A percentile compares a stretch with the other conserved stretches of the same genome.
Conservation (phyloP, 2,329 filamentous ascomycete species). For the Aspergillus sp. region DNA sequence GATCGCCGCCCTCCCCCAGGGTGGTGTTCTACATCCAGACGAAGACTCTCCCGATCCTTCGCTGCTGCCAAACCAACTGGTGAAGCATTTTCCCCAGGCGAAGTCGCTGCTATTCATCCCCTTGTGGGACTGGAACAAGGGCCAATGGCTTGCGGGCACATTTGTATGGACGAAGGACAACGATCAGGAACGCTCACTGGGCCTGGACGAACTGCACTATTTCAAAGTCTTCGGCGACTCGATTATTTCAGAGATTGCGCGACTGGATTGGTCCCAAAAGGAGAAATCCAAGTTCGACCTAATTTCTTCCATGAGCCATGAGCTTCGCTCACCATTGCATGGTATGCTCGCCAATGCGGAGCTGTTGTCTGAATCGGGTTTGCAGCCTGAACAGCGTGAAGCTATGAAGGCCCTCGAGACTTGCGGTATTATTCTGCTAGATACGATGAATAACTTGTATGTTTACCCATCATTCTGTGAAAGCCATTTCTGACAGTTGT, state of each 20-base stretch:
- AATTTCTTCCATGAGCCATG: slow-evolving; percentile 54
- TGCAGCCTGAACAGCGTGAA: slow-evolving; percentile 41
- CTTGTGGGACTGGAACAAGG: slow-evolving; percentile 36
- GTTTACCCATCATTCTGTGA: slow-evolving; percentile 2
- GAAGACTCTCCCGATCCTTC: not conserved
- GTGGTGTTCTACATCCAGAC: not conserved
- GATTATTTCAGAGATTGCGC: slow-evolving; percentile 36
- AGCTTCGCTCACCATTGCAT: slow-evolving; percentile 50
- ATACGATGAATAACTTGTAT: slow-evolving; percentile 44
- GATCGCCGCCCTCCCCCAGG: not conserved
- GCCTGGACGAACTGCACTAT: slow-evolving; percentile 33
- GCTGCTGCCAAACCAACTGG: slow-evolving; percentile 5
- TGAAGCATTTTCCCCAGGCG: slow-evolving; percentile 22
- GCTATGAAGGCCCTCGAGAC: slow-evolving; percentile 50
- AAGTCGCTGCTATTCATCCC: slow-evolving; percentile 33
- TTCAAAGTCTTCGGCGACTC: slow-evolving; percentile 37
- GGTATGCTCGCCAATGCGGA: slow-evolving; percentile 52
- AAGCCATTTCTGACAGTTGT: not conserved
- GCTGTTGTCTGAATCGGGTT: slow-evolving; percentile 47
- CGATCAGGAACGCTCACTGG: slow-evolving; percentile 21
- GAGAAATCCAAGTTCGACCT: slow-evolving; percentile 55
- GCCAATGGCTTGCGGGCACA: slow-evolving; percentile 34
- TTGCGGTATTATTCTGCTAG: slow-evolving; percentile 52
- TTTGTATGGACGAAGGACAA: slow-evolving; percentile 27
- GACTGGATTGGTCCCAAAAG: slow-evolving; percentile 32